A percentile compares a stretch with the other conserved stretches of the same genome.
Conservation (phyloP, 768 basidiomycete species). For the Rhodocollybia butyracea region DNA sequence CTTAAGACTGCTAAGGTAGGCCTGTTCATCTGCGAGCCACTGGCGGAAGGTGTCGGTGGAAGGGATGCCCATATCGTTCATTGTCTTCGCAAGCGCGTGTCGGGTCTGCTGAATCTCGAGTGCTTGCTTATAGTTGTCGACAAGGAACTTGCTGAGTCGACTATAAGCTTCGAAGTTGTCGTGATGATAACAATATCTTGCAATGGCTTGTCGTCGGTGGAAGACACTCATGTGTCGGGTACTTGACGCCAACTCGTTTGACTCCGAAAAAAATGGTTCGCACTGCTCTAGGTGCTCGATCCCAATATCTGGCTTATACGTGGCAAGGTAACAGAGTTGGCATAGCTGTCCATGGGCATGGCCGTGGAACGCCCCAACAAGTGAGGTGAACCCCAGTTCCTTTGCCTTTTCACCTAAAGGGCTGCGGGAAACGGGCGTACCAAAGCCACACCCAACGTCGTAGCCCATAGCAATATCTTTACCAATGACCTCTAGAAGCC, state of each 20-base stretch:
- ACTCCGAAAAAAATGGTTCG: not conserved
- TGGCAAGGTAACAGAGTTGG: conserved; percentile 17
- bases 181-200: not conserved
- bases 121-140: too few species aligned
- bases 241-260: not conserved
- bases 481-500: not conserved
- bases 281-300: not conserved
- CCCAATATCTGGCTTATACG: conserved; percentile 9
- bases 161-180: not conserved
- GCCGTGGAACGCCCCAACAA: conserved; percentile 16
- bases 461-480: conserved; percentile 13
- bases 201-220: not conserved
- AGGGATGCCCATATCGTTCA: too few species aligned
- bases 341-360: conserved; percentile 19
- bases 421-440: conserved; percentile 17
- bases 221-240: not conserved
- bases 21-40: too few species aligned
- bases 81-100: too few species aligned
- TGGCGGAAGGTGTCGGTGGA: too few species aligned
- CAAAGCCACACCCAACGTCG: conserved; percentile 22
- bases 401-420: conserved; percentile 6
- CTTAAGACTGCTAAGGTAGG: too few species aligned
- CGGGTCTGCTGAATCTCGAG: too few species aligned
- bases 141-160: not conserved
- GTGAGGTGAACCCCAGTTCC: not conserved